Evolutionary conservation across 2,329 filamentous ascomycete species (phyloP), one percentile per base, ranked within the genome.

Genomic region (Pezicula neosporulosa): DNA sequence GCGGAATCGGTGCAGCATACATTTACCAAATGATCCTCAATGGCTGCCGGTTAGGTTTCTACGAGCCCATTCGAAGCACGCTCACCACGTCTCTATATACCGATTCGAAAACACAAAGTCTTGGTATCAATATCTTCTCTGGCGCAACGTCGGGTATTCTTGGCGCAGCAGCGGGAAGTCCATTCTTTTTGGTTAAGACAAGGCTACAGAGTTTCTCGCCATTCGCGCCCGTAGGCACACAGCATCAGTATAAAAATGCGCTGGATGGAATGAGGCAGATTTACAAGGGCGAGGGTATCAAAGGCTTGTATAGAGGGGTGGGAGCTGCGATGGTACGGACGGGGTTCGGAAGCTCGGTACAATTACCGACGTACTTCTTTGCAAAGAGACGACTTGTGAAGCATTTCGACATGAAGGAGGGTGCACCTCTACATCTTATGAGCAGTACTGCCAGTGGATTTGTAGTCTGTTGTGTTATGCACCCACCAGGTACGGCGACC

Each of bases 161-260:
- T 52, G 94, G 94, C 59, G 94, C 93, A 8, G 89, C 89, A n/a
- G 87, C 89, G 19, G 94, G 93, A 37, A 96, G 90, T 49, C 94
- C 94, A 2, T 97, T 99, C 73, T 99, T 99, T 80, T 83, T 99
- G 49, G 88, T 97, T 69, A 99, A 99, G 78, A 99, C 94, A 3
- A 84, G 94, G 41, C 77, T 99, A 52, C 94, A 99, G 72, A 96
- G 90, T 60, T 97, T 82, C 75, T 96, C 91, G 36, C 89, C 92
- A 4, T 94, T 92, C 70, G 79, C 94, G 12, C 94, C 94, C 3
- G 92, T 97, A 41, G 94, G 94, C 49, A 97, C 94, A n/a, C 94
- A 99, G 68, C 94, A 99, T 72, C 78, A 85, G 58, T 99, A 99
- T 73, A 83, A 81, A 60, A 93, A 92, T 70, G 90, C 93, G 0